Conservation (phyloP, 495 filamentous ascomycete genomes). For the Pseudoneurospora amorphoporcata region DNA sequence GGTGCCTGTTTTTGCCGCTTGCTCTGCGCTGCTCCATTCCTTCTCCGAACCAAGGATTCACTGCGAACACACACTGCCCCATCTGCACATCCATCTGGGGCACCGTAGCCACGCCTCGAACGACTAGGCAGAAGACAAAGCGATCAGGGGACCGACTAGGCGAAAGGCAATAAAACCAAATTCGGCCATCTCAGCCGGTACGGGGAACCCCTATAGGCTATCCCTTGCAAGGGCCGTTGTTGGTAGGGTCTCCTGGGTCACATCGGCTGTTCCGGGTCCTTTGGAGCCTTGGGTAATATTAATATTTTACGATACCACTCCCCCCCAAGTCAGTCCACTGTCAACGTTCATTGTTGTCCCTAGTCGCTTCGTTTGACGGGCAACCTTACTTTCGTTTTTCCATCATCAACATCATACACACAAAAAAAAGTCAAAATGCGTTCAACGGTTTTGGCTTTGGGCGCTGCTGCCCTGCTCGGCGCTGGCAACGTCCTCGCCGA, state of each 20-base stretch:
- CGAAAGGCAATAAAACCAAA: not conserved
- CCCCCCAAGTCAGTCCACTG: not conserved
- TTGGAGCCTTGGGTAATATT: not conserved
- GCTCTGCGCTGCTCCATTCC: not conserved
- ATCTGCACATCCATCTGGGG: not conserved
- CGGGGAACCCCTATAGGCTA: not conserved
- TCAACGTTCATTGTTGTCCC: not conserved
- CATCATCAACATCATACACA: not conserved
- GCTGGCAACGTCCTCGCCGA: slow-evolving; percentile 28
- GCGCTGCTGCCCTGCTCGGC: slow-evolving; percentile 31
- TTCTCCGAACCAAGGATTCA: not conserved
- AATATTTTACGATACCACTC: not conserved
- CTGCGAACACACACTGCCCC: not conserved
- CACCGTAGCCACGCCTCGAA: not conserved
- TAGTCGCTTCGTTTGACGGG: not conserved
- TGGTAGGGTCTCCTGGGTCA: not conserved
- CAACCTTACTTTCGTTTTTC: not conserved
- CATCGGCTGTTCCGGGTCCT: not conserved
- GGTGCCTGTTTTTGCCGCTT: not conserved
- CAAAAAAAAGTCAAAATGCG: not conserved
- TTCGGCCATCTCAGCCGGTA: not conserved
- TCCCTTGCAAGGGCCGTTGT: not conserved
- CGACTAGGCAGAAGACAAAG: not conserved
- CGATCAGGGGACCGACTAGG: not conserved
- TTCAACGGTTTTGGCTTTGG: slow-evolving; percentile 22